phyloP scores from a whole-genome alignment of 78 protist species.

The Chrysochromulina parva region DNA sequence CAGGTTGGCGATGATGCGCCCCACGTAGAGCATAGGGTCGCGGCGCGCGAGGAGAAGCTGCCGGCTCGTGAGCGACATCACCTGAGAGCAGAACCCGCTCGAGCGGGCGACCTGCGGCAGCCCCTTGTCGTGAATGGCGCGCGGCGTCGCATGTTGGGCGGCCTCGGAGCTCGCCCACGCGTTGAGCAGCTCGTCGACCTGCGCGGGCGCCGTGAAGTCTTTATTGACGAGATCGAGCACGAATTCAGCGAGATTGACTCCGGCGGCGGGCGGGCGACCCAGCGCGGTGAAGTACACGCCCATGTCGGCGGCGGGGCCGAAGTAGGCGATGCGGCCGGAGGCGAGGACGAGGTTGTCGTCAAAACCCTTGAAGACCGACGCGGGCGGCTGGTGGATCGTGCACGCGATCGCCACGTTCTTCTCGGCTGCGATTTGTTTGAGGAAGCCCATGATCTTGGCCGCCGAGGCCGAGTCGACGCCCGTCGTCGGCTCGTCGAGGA shows the following conservation, averaged over 20 bases:
- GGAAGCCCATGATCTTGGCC: constrained; percentile 38
- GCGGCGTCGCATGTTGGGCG: too few species aligned
- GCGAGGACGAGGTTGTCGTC: constrained; percentile 34
- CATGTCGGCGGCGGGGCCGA: not conserved
- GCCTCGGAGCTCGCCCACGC: not conserved
- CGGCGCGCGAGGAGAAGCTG: not conserved
- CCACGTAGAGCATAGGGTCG: constrained; percentile 17
- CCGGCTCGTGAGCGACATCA: not conserved
- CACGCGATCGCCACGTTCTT: constrained; percentile 30
- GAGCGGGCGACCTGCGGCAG: not conserved
- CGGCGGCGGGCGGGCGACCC: not conserved
- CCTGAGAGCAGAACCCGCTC: not conserved
- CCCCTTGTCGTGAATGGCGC: too few species aligned
- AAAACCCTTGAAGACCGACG: constrained; percentile 31
- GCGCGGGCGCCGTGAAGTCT: not conserved
- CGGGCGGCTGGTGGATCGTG: constrained; percentile 71
- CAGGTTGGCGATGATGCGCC: not conserved
- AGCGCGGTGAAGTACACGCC: not conserved
- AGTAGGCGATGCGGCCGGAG: constrained; percentile 11
- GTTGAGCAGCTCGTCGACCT: not conserved
- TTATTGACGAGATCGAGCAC: not conserved
- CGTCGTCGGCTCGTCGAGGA: constrained; percentile 84
- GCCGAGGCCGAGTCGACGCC: constrained; percentile 73
- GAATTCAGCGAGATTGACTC: constrained; percentile 7
- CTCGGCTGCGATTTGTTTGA: constrained; percentile 33